Evolutionary conservation across 148 eudicot species (phyloP), one percentile per base, ranked within the genome.

Genomic region (Suaeda aralocaspica): DNA sequence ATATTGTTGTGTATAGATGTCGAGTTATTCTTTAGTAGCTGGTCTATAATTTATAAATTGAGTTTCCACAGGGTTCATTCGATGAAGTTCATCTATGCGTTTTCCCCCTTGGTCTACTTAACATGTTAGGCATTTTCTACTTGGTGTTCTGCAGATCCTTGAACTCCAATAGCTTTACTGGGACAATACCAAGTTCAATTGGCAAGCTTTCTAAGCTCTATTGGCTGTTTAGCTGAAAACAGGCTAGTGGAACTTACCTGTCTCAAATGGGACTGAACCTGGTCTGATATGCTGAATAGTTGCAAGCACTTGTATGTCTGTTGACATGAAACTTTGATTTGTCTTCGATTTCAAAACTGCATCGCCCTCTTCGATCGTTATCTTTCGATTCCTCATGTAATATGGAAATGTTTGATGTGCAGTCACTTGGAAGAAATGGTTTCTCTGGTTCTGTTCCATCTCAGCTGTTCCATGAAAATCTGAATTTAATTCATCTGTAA

Each of bases 361-460:
- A 18, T 28, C 46, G 13, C 63, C 41, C 41, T 3, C 8, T 36
- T 3, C 8, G 41, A n/a, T 18, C 50, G 52, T 26, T 6, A 22
- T 39, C 33, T 51, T 44, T 72, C 42, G 31, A 45, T 50, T 62
- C n/a, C n/a, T n/a, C n/a, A n/a, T n/a, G n/a, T n/a, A n/a, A n/a
- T 51, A 51, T 26, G 36, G 44, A 21, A 30, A 33, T 31, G 53
- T 57, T 48, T 67, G 59, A 18, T 79, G 72, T 69, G 25, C 74
- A 93, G 96, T 70, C 98, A 93, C 78, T 84, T 30, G 95, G 96
- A 59, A 84, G 69, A 31, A 93, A 93, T 69, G 80, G 80, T 77
- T 84, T 93, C 53, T 84, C 96, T 68, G 98, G 96, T 53, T 53
- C 72, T 56, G 76, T 93, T 76, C 95, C 92, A 19, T 5, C 87